A percentile compares a stretch with the other conserved stretches of the same genome.
Conservation (phyloP, 148 eudicot species). For the Beta vulgaris region DNA sequence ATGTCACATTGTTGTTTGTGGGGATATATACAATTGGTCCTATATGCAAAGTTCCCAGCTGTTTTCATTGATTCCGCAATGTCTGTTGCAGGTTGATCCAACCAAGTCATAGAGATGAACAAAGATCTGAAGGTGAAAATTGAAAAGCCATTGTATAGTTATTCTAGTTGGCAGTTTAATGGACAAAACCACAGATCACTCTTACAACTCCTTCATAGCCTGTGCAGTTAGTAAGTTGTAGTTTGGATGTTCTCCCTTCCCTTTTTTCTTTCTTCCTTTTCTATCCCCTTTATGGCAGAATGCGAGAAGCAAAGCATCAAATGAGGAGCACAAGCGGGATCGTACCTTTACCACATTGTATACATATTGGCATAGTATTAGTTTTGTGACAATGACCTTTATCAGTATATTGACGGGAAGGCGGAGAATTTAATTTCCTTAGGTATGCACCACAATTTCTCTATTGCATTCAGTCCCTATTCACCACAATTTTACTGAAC, state of each 20-base stretch:
- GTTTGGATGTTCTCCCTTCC: not conserved
- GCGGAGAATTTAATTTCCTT: not conserved
- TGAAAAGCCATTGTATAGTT: slow-evolving; percentile 10
- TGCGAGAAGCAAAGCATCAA: not conserved
- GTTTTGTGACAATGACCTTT: slow-evolving; percentile 18
- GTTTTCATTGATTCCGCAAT: not conserved
- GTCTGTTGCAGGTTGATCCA: slow-evolving; percentile 24
- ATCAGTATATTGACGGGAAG: slow-evolving; percentile 7
- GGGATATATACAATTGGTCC: not conserved
- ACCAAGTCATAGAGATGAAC: not conserved
- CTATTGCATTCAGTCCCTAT: not conserved
- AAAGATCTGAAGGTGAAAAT: slow-evolving; percentile 5
- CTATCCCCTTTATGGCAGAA: not conserved
- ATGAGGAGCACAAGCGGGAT: not conserved
- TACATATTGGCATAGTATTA: slow-evolving; percentile 14
- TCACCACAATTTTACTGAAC: too few relatives aligned
- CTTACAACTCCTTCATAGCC: not conserved
- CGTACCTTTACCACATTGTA: not conserved
- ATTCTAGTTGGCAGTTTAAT: not conserved
- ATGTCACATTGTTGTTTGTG: not conserved
- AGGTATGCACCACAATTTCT: slow-evolving; percentile 2
- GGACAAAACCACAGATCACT: not conserved
- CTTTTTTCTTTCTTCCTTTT: not conserved
- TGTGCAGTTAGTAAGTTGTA: not conserved
- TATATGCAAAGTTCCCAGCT: not conserved